Base-by-base conservation (phyloP, 495 filamentous ascomycete genomes). In the Annulohypoxylon bovei region DNA sequence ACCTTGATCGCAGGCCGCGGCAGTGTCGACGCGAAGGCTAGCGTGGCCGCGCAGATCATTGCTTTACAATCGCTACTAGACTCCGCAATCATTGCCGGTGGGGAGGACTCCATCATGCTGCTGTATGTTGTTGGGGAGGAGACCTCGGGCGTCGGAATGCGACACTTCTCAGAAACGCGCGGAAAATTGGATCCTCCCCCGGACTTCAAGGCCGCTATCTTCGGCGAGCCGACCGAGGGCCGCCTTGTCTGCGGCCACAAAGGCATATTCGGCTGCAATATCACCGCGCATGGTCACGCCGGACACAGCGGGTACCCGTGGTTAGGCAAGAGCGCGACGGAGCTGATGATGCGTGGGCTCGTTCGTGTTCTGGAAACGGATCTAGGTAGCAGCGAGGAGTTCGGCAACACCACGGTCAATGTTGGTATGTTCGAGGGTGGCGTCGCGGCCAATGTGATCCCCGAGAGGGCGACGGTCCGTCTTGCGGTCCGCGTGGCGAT, bases 71-170 rank as follows among this genome's bases (percentile, higher is more conserved):
- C 90, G 53, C 84, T 93, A 20, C 79, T 94, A 14, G 65, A 76
- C 0, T 50, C 78, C 0, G 69, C 80, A 23, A 78, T 83, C 5
- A 69, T 89, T 20, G 32, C 62, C 3, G 74, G 75, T 4, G 79
- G 78, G 1, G 82, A 88, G 39, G 56, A 62, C 32, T 46, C 62
- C 11, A 77, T 96, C 2, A 90, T 88, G 44, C 85, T 98, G 6
- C 87, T 98, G 25, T 98, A 90, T 80, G 95, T 98, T 7, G 93
- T 97, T 2, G 93, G 92, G 58, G 95, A 98, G 75, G 95, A 98
- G 76, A 85, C 81, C 18, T 82, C 83, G 23, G 95, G 95, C 14
- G 88, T 91, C 62, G 95, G 95, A n/a, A 98, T 98, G 95, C 86
- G 79, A 50, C 58, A 81, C 77, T 89, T 89, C 40, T 90, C 88